Base-by-base conservation (phyloP, 2,329 filamentous ascomycete genomes). In the Xylariaceae sp. region DNA sequence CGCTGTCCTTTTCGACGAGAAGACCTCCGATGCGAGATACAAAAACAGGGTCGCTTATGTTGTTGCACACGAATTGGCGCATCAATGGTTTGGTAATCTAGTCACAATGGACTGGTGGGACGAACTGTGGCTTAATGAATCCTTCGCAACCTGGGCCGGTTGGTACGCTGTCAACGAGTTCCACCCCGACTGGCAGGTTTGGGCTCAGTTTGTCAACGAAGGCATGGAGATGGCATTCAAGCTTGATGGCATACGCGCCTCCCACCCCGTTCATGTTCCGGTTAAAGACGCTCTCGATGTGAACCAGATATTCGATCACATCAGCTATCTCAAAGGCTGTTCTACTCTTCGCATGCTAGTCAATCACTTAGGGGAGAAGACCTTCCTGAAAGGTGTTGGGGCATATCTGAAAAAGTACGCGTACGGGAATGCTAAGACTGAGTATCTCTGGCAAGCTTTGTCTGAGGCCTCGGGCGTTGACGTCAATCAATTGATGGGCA, bases 91-190 rank as follows among this genome's bases (percentile, higher is more conserved):
- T 64, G 91, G 91, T 36, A 95, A 96, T 70, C 80, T 96, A 10
- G 91, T 95, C 41, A 96, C 92, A 5, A 96, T 96, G 91, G 89
- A 95, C 70, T 96, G 91, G 90, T 94, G 89, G 89, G 89, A 87
- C 68, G 88, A 95, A 74, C 80, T 94, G 39, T 96, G 91, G 91
- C 80, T 95, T 49, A 95, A 95, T 67, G 92, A 97, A 72, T 92
- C 92, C 12, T 99, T 99, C 68, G 94, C 94, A 40, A 99, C 94
- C 2, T 97, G 92, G 92, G 92, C 96, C 41, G 94, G 92, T 49
- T 99, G 92, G 92, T 81, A 92, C 57, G 92, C 91, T 9, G 84
- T 92, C 54, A 89, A 97, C 68, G 82, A 95, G 68, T 83, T 97
- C 51, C 89, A 97, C 72, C 94, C 94, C 2, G 92, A 96, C 62